Evolutionary conservation across 164 flowering plant genomes (phyloP).

Genomic region (Tetrastigma voinierianum): DNA sequence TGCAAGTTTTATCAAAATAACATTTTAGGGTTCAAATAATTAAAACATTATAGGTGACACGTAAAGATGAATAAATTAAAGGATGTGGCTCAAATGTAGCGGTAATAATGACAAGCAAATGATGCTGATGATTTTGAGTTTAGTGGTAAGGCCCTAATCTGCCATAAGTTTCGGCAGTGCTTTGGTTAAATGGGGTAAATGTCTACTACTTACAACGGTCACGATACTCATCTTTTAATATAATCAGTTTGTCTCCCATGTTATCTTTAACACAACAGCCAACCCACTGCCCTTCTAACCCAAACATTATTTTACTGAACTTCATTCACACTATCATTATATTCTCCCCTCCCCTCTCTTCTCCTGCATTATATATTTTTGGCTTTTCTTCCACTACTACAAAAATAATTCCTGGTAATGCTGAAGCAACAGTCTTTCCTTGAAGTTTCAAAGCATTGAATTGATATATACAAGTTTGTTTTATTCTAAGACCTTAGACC

Average conservation of each 20-base stretch:
- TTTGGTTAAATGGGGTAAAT: constrained; percentile 20
- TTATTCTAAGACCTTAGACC: no score
- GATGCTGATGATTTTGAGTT: background rate
- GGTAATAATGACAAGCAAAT: constrained; percentile 1
- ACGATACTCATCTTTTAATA: no score
- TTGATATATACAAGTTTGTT: no score
- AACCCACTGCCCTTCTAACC: background rate
- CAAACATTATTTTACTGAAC: constrained; percentile 17
- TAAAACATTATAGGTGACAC: background rate
- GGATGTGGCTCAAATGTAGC: constrained; percentile 1
- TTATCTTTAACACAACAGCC: constrained; percentile 14
- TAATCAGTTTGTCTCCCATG: constrained; percentile 23
- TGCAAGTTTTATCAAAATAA: no score
- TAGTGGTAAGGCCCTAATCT: constrained; percentile 13
- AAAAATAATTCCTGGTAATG: no score
- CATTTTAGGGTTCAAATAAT: no score
- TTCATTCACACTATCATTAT: constrained; percentile 10
- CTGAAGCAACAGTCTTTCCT: no score
- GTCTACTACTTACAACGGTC: constrained; percentile 26
- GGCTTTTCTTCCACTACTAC: background rate
- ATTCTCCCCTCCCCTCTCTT: background rate
- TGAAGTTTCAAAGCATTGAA: no score
- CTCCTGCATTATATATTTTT: background rate
- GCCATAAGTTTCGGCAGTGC: constrained; percentile 27
- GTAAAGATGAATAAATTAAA: constrained; percentile 4